Percentiles rank a stretch among this genome's conserved stretches.
phyloP scores from a whole-genome alignment of 257 asterid species.

The Paraleonurus japonicus region DNA sequence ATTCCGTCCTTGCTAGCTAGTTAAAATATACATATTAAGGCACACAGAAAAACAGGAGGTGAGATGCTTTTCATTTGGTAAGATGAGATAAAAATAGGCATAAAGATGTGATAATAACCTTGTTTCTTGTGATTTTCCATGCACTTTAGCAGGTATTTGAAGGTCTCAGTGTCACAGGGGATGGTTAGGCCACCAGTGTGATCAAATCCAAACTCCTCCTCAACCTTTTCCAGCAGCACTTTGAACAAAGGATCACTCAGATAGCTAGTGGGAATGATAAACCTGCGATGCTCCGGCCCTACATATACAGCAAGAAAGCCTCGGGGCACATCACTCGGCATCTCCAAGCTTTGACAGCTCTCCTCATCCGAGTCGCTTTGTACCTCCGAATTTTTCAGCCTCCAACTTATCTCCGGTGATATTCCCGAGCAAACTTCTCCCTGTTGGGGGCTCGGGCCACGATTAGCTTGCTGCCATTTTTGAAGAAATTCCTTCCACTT shows the following conservation, averaged over 20 bases:
- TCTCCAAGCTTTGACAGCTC: conserved; percentile 47
- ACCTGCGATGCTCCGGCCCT: conserved; percentile 62
- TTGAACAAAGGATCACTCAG: conserved; percentile 60
- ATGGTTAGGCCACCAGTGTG: conserved; percentile 56
- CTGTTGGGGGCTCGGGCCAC: conserved; percentile 28
- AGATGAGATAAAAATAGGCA: not conserved
- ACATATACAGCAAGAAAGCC: conserved; percentile 64
- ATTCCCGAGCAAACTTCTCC: conserved; percentile 31
- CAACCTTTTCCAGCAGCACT: conserved; percentile 54
- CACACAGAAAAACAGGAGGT: not conserved
- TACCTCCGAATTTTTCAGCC: conserved; percentile 33
- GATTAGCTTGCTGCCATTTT: conserved; percentile 67
- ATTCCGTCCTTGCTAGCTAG: too few species aligned
- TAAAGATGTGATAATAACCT: conserved; percentile 27
- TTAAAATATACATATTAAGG: too few species aligned
- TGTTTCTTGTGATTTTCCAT: conserved; percentile 56
- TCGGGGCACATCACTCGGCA: conserved; percentile 48
- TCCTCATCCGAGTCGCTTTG: conserved; percentile 64
- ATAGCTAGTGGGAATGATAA: conserved; percentile 59
- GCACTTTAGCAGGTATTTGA: conserved; percentile 53
- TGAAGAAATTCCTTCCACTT: conserved; percentile 60
- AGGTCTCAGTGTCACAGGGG: conserved; percentile 63
- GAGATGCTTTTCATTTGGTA: not conserved
- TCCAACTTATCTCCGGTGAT: conserved; percentile 45
- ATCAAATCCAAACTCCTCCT: conserved; percentile 75